Conservation (phyloP, 2,329 filamentous ascomycete species). For the Colletotrichum sp. region DNA sequence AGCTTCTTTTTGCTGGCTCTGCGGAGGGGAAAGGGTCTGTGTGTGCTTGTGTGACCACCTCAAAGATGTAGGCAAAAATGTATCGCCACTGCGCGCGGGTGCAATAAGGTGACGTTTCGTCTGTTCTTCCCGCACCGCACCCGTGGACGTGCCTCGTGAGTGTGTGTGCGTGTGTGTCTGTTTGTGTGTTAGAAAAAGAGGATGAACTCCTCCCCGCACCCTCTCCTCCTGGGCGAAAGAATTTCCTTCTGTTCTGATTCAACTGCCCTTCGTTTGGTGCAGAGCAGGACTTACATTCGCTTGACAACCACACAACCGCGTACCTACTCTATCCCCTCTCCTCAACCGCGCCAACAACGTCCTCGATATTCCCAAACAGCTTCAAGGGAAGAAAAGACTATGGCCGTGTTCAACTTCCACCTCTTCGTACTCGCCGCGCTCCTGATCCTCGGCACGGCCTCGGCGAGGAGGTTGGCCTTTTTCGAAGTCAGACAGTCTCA, state of each 20-base stretch:
- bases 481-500: slow-evolving; percentile 3
- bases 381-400: background rate
- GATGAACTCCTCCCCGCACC: background rate
- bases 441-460: background rate
- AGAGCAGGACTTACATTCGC: background rate
- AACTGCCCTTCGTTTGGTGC: background rate
- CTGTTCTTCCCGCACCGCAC: background rate
- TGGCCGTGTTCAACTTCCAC: background rate
- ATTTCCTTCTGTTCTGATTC: background rate
- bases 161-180: background rate
- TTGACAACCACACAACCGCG: background rate
- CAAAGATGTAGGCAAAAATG: background rate
- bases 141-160: background rate
- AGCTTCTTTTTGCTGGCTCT: background rate
- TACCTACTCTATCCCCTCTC: background rate
- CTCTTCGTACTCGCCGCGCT: background rate
- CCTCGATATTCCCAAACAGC: background rate
- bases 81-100: background rate
- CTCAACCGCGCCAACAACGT: background rate
- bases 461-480: background rate
- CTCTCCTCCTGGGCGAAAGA: background rate
- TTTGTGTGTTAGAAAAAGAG: background rate
- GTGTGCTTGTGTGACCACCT: background rate
- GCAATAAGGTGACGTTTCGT: slow-evolving; percentile 13
- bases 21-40: background rate